phyloP scores from a whole-genome alignment of 805 yeast species.

The Zygosaccharomyces pseudorouxii region DNA sequence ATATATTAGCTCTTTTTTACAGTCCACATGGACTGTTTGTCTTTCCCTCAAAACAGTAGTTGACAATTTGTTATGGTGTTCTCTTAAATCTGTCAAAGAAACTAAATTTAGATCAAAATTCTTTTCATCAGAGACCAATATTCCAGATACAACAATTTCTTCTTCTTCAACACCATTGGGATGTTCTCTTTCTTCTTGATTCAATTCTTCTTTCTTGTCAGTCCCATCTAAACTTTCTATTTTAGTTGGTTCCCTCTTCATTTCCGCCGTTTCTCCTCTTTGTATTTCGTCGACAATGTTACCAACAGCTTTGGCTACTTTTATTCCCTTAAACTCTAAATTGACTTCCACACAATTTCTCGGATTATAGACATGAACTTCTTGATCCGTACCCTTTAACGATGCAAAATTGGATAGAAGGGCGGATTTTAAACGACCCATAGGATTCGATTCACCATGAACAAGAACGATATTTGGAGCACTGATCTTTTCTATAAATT shows the following conservation, averaged over 20 bases:
- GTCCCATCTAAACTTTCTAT: constrained; percentile 66
- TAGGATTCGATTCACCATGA: constrained; percentile 97
- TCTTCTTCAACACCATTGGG: constrained; percentile 37
- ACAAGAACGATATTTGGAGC: constrained; percentile 86
- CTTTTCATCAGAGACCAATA: constrained; percentile 68
- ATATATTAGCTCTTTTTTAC: constrained; percentile 70
- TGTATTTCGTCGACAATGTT: constrained; percentile 45
- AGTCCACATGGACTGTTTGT: constrained; percentile 72
- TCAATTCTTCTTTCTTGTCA: constrained; percentile 64
- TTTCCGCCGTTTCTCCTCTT: constrained; percentile 32
- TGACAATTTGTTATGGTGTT: constrained; percentile 72
- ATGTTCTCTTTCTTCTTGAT: constrained; percentile 40
- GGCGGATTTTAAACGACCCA: constrained; percentile 96
- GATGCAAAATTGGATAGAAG: constrained; percentile 78
- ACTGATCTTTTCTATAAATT: constrained; percentile 81
- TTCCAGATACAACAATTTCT: constrained; percentile 61
- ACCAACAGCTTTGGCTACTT: constrained; percentile 75
- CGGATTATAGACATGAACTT: constrained; percentile 88
- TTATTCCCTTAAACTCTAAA: constrained; percentile 75
- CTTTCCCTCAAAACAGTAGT: constrained; percentile 81
- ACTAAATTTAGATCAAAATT: constrained; percentile 83
- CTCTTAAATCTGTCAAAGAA: constrained; percentile 82
- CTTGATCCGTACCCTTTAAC: constrained; percentile 79
- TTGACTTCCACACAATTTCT: constrained; percentile 78
- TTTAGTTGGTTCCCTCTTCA: constrained; percentile 12